Evolutionary conservation across 371 early-diverging fungal species (phyloP).

Genomic region (Mucor saturninus): DNA sequence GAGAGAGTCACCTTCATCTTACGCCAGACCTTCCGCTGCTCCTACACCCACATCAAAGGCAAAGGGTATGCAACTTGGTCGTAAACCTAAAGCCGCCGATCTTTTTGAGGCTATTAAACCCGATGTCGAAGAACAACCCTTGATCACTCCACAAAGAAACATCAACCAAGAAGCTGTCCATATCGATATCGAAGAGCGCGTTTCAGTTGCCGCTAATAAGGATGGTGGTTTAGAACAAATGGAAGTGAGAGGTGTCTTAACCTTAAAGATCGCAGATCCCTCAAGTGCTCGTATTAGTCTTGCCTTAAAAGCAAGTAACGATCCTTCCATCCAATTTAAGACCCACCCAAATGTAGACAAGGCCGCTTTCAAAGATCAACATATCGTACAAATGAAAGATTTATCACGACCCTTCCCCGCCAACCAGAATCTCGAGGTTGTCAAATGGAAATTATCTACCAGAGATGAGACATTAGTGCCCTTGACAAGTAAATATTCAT

Average conservation of each 20-base stretch:
- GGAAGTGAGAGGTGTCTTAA: conserved; percentile 92
- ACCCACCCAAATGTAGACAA: conserved; percentile 98
- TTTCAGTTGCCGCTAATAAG: conserved; percentile 79
- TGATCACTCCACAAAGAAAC: conserved; percentile 13
- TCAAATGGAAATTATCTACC: conserved; percentile 87
- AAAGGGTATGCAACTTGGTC: conserved; percentile 93
- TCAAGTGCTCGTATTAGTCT: conserved; percentile 63
- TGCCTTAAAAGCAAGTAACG: conserved; percentile 55
- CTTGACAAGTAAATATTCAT: conserved; percentile 67
- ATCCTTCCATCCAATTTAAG: conserved; percentile 80
- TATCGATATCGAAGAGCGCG: conserved; percentile 85
- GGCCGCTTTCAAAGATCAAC: conserved; percentile 71
- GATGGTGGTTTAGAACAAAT: conserved; percentile 92
- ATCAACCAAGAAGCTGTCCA: conserved; percentile 70
- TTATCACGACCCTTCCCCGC: conserved; percentile 83
- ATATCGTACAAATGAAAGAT: conserved; percentile 82
- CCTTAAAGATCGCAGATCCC: conserved; percentile 77
- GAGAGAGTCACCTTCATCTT: conserved; percentile 34
- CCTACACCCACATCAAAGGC: conserved; percentile 61
- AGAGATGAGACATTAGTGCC: conserved; percentile 86
- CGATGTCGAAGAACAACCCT: conserved; percentile 64
- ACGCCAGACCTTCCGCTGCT: conserved; percentile 28
- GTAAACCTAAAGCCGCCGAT: conserved; percentile 80
- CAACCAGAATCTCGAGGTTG: conserved; percentile 82
- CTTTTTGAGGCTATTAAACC: conserved; percentile 85